phyloP scores from a whole-genome alignment of 1,139 yeast genomes.

The Magnusiomyces magnusii region DNA sequence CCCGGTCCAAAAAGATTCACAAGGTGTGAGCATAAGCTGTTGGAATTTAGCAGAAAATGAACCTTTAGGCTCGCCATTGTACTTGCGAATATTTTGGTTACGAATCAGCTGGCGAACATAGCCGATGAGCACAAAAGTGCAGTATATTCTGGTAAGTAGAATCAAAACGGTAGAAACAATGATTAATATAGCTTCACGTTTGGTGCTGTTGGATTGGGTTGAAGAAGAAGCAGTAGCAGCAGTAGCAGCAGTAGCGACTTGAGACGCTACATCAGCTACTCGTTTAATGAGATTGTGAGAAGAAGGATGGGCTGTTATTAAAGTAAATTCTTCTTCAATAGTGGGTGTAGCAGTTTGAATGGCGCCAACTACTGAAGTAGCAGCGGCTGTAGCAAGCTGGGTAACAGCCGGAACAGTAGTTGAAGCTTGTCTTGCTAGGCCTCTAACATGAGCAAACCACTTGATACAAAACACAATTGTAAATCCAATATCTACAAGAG shows the following conservation, averaged over 20 bases:
- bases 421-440: neutral
- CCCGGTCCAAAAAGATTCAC: conserved; percentile 42
- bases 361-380: neutral
- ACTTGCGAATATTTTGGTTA: conserved; percentile 30
- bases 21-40: conserved; percentile 25
- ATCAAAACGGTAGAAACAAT: conserved; percentile 48
- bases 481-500: conserved; percentile 56
- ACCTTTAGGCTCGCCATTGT: conserved; percentile 32
- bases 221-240: conserved; percentile 18
- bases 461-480: conserved; percentile 64
- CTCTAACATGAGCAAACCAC: conserved; percentile 49
- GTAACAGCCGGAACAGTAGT: too few species aligned
- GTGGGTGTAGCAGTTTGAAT: neutral
- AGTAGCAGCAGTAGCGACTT: neutral
- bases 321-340: neutral
- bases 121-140: conserved; percentile 54
- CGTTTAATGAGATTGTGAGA: neutral
- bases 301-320: neutral
- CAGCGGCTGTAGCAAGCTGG: conserved; percentile 11
- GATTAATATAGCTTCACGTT: conserved; percentile 65
- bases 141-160: conserved; percentile 53
- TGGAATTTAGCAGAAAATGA: conserved; percentile 30
- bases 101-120: conserved; percentile 44
- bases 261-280: neutral
- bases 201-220: conserved; percentile 56